Conservation (phyloP, 345 rosid species). For the Salix koriyanagi region DNA sequence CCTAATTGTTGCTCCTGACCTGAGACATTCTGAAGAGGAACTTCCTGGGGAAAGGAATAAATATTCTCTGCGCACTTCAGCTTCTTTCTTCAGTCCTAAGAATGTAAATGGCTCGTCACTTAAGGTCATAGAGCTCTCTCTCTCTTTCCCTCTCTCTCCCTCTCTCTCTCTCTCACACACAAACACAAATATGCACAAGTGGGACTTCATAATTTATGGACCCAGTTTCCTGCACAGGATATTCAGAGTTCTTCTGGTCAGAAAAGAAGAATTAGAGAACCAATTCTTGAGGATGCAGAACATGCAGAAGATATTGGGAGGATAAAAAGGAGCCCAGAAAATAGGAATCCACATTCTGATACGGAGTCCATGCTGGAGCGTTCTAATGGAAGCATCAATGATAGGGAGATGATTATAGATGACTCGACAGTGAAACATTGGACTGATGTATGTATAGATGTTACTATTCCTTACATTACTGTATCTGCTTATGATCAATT, state of each 20-base stretch:
- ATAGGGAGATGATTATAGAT: slow-evolving; percentile 26
- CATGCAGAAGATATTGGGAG: slow-evolving; percentile 21
- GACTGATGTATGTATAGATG: slow-evolving; percentile 52
- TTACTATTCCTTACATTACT: slow-evolving; percentile 10
- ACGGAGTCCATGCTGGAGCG: slow-evolving; percentile 24
- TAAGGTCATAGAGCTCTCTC: slow-evolving; percentile 34
- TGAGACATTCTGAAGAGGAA: slow-evolving; percentile 22
- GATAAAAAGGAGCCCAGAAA: slow-evolving; percentile 31
- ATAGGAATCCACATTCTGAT: slow-evolving; percentile 24
- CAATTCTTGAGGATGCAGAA: slow-evolving; percentile 25
- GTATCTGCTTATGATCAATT: slow-evolving; percentile 10
- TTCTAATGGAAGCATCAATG: slow-evolving; percentile 28
- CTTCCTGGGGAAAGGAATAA: slow-evolving; percentile 26
- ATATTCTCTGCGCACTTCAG: slow-evolving; percentile 27
- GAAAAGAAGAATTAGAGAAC: slow-evolving; percentile 52
- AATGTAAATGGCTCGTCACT: slow-evolving; percentile 25
- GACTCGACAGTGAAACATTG: slow-evolving; percentile 35
- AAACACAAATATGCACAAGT: slow-evolving; percentile 8
- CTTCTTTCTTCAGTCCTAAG: slow-evolving; percentile 26
- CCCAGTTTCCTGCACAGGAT: slow-evolving; percentile 25
- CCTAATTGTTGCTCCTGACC: slow-evolving; percentile 16
- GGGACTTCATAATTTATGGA: slow-evolving; percentile 12
- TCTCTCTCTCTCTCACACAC: slow-evolving; percentile 2
- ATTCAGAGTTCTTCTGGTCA: slow-evolving; percentile 35
- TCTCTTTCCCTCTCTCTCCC: neutral